These are phyloP conservation scores for Hydnomerulius pinastri DNA, from an alignment of 768 basidiomycete genomes.

Conservation along the genomic window DNA sequence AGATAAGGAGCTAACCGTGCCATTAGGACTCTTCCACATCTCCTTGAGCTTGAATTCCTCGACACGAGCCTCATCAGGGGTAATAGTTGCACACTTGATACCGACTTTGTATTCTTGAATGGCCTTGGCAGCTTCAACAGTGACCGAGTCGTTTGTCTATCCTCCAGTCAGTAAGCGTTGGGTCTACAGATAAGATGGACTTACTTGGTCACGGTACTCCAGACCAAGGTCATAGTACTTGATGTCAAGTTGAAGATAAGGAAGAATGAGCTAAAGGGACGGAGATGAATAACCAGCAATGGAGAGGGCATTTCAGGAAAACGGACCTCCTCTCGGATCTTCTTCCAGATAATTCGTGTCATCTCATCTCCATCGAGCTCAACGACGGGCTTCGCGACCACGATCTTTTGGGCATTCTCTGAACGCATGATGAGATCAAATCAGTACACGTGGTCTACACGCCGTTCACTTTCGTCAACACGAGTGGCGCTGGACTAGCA, in stretches of 20 bases:
- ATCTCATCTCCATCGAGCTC: constrained; percentile 99
- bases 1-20: constrained; percentile 60
- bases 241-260: constrained; percentile 93
- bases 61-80: constrained; percentile 95
- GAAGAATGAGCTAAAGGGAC: constrained; percentile 82
- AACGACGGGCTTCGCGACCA: constrained; percentile 85
- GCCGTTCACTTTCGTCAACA: neutral
- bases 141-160: constrained; percentile 92
- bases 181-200: neutral
- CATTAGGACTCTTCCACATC: constrained; percentile 99
- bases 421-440: constrained; percentile 4
- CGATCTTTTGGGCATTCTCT: constrained; percentile 56
- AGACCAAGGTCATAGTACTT: constrained; percentile 99
- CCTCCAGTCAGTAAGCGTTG: constrained; percentile 1
- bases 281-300: neutral
- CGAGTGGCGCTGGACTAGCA: neutral
- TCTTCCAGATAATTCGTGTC: constrained; percentile 99
- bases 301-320: neutral
- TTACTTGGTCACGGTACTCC: constrained; percentile 86
- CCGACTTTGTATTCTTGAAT: constrained; percentile 94
- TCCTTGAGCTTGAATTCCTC: constrained; percentile 97
- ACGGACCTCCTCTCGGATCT: constrained; percentile 89
- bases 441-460: neutral
- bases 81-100: constrained; percentile 99
- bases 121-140: constrained; percentile 90